Base-by-base conservation (phyloP, 164 flowering plant genomes). In the Hamamelis virginiana region DNA sequence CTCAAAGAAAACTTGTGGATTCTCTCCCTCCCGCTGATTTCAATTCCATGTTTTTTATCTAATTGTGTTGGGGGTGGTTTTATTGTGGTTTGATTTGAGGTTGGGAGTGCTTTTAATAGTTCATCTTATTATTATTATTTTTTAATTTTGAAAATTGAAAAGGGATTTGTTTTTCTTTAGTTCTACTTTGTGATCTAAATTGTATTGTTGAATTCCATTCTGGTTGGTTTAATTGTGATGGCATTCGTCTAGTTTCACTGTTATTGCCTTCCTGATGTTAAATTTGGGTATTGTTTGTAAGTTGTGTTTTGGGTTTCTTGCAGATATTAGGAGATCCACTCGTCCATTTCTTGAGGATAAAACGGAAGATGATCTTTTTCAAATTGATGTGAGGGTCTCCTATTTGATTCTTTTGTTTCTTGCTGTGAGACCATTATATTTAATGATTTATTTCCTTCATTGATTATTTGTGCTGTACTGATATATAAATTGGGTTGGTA, bases 311-410 rank as follows among this genome's bases (percentile, higher is more conserved):
- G 25, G 25, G 3, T 28, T 58, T 53, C 52, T 71, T 74, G 77
- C 85, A 93, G 98, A 91, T 45, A 89, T 93, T 65, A 76, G 96
- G 75, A 86, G 81, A 74, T 93, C 98, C 4, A 78, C 76, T 57
- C 88, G 92, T 21, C 89, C 93, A 1, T 91, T 84, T 66, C 81
- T 86, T 41, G 92, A 88, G 74, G 95, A 89, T 71, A 91, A 91
- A 79, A 80, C 87, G 10, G 90, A 87, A 13, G 93, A 88, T 51
- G 95, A 89, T 75, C 86, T 89, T 70, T 93, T 93, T 61, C 96
- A 87, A 75, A 88, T 93, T 64, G 98, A 93, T 81, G 98, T 93
- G 72, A 87, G 89, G 53, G 28, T 67, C 69, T 23, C 38, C 22
- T 62, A 67, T 26, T 47, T 62, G 3, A 25, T 45, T 77, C 48